Conservation (phyloP, 768 basidiomycete genomes). For the Phlegmacium glaucopus region DNA sequence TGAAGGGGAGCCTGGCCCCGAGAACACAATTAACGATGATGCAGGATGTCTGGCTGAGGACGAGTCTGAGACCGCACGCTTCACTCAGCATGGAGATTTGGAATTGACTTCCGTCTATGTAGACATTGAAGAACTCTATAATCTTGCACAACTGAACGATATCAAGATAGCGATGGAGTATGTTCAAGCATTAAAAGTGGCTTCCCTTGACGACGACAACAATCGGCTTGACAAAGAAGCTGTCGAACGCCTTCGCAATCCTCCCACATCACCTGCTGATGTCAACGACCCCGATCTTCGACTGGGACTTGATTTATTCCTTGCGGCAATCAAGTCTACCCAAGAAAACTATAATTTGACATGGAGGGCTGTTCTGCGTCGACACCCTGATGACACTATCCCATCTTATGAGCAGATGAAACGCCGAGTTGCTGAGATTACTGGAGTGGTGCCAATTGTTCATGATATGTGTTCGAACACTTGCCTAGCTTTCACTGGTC, state of each 20-base stretch:
- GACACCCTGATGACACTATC: constrained; percentile 12
- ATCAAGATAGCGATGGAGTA: constrained; percentile 3
- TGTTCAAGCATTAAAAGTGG: constrained; percentile 7
- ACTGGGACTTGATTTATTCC: constrained; percentile 19
- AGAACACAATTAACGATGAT: too few relatives aligned
- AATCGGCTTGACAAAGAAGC: constrained; percentile 3
- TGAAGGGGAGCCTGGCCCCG: too few relatives aligned
- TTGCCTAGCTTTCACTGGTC: constrained; percentile 36
- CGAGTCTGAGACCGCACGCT: too few relatives aligned
- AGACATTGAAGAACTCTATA: too few relatives aligned
- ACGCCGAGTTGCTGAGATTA: constrained; percentile 16
- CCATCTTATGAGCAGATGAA: constrained; percentile 13
- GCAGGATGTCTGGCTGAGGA: too few relatives aligned
- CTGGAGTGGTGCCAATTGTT: constrained; percentile 26
- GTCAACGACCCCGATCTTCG: constrained; percentile 10
- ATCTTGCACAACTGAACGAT: constrained; percentile 7
- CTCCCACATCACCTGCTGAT: constrained; percentile 4
- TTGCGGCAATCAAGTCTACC: constrained; percentile 22
- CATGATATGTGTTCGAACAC: constrained; percentile 37
- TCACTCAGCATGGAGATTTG: too few relatives aligned
- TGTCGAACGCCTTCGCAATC: constrained; percentile 16
- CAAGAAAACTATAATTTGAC: constrained; percentile 19
- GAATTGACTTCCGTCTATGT: too few relatives aligned
- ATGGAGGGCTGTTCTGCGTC: constrained; percentile 13
- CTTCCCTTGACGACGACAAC: constrained; percentile 10